Evolutionary conservation across 2,329 filamentous ascomycete species (phyloP).

Genomic region (Clathrospora elynae): DNA sequence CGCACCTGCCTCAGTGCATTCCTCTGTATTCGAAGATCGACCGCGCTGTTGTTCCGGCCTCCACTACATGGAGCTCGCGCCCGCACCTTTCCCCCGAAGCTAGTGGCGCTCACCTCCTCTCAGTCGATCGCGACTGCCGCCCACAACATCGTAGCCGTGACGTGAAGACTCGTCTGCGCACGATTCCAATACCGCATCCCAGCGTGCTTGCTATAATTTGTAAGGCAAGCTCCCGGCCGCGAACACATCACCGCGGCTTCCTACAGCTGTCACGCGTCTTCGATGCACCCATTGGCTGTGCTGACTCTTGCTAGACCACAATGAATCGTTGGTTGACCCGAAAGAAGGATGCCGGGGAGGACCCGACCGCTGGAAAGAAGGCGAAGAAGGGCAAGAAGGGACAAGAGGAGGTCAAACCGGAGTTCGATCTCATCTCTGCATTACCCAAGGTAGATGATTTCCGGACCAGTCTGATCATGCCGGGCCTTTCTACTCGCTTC

Average conservation of each 20-base stretch:
- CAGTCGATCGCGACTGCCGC: constrained; percentile 14
- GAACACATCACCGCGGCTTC: constrained; percentile 17
- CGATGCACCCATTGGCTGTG: constrained; percentile 1
- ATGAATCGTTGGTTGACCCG: constrained; percentile 82
- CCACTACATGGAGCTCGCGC: constrained; percentile 37
- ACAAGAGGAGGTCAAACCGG: constrained; percentile 62
- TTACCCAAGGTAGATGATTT: constrained; percentile 88
- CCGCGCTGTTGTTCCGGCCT: constrained; percentile 13
- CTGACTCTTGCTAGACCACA: constrained; percentile 35
- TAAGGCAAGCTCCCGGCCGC: constrained; percentile 21
- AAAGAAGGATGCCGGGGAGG: constrained; percentile 61
- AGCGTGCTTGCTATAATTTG: constrained; percentile 10
- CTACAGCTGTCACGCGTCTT: constrained; percentile 7
- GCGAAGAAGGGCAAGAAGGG: constrained; percentile 57
- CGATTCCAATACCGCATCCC: constrained; percentile 2
- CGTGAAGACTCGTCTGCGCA: constrained; percentile 5
- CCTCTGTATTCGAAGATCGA: constrained; percentile 2
- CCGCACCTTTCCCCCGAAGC: constrained; percentile 21
- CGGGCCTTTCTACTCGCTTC: constrained; percentile 89
- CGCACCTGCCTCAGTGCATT: constrained; percentile 8
- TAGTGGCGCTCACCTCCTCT: constrained; percentile 9
- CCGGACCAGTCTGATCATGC: constrained; percentile 94
- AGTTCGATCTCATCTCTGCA: constrained; percentile 73
- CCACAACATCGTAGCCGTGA: not conserved
- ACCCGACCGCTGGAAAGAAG: constrained; percentile 37